Conservation (phyloP, 352 stramenopile genomes). For the Phytophthora foliorum region DNA sequence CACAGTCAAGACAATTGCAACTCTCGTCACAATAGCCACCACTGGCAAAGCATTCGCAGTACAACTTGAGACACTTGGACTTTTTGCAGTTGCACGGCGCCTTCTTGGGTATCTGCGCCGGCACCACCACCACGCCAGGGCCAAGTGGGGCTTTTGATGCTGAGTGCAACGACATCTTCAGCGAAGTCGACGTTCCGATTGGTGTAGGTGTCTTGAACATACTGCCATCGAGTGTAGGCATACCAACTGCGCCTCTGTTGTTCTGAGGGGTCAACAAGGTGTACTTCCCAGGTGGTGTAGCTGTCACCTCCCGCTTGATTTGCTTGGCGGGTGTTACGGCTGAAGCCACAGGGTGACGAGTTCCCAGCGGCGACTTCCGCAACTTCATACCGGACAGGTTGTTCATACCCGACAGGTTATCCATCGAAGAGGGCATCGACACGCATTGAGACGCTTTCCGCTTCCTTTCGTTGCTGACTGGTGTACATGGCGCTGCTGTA, state of each 20-base stretch:
- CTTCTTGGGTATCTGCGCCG: slow-evolving; percentile 51
- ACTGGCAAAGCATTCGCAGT: slow-evolving; percentile 96
- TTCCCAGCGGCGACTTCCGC: slow-evolving; percentile 13
- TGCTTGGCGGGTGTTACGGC: slow-evolving; percentile 36
- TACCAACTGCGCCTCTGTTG: slow-evolving; percentile 1
- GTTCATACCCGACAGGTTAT: slow-evolving; percentile 18
- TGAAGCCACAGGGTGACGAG: slow-evolving; percentile 16
- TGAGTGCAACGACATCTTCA: slow-evolving; percentile 39
- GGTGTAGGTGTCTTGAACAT: slow-evolving; percentile 39
- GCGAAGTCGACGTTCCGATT: slow-evolving; percentile 19
- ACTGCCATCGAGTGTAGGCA: slow-evolving; percentile 24
- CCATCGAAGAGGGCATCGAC: slow-evolving; percentile 31
- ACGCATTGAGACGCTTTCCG: slow-evolving; percentile 30
- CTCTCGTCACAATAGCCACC: slow-evolving; percentile 92
- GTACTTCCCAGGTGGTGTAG: slow-evolving; percentile 13
- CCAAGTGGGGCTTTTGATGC: slow-evolving; percentile 27
- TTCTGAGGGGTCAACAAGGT: slow-evolving; percentile 17
- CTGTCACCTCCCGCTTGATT: slow-evolving; percentile 30
- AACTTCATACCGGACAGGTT: slow-evolving; percentile 25
- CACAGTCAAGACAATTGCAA: slow-evolving; percentile 94
- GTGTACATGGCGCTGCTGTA: slow-evolving; percentile 14
- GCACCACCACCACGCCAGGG: slow-evolving; percentile 5
- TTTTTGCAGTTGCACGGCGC: slow-evolving; percentile 97
- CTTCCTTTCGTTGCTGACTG: slow-evolving; percentile 31
- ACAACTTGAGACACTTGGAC: slow-evolving; percentile 97